phyloP scores from a whole-genome alignment of 345 rosid species.

The Bretschneidera sinensis region DNA sequence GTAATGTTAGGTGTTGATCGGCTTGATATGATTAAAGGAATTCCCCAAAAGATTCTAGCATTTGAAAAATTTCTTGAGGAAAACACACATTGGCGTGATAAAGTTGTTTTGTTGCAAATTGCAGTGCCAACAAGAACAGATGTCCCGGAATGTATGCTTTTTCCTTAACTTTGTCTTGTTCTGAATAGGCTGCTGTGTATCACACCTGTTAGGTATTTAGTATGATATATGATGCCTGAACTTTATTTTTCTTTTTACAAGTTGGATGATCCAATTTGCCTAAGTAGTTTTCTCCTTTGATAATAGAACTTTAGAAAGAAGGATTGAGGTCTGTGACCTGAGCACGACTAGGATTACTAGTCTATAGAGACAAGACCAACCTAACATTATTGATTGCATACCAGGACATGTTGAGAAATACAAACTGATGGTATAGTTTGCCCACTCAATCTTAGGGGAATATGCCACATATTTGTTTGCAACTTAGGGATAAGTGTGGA shows the following conservation, averaged over 20 bases:
- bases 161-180: constrained; percentile 17
- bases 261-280: background rate
- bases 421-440: too few relatives aligned
- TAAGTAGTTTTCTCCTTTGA: background rate
- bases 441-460: too few relatives aligned
- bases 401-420: too few relatives aligned
- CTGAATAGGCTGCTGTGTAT: background rate
- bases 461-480: too few relatives aligned
- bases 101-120: constrained; percentile 95
- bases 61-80: constrained; percentile 99
- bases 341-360: too few relatives aligned
- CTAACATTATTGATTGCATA: too few relatives aligned
- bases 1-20: constrained; percentile 99
- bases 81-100: constrained; percentile 86
- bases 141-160: constrained; percentile 89
- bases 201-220: background rate
- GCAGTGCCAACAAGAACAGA: constrained; percentile 99
- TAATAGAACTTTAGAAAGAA: background rate
- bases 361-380: too few relatives aligned
- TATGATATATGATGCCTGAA: too few relatives aligned
- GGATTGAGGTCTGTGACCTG: too few relatives aligned
- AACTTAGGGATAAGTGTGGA: too few relatives aligned
- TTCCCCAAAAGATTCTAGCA: constrained; percentile 97
- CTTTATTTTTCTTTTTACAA: too few relatives aligned
- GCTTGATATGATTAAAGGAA: constrained; percentile 99